phyloP scores from a whole-genome alignment of 2,329 filamentous ascomycete species.

The Arthrobotrys musiformis region DNA sequence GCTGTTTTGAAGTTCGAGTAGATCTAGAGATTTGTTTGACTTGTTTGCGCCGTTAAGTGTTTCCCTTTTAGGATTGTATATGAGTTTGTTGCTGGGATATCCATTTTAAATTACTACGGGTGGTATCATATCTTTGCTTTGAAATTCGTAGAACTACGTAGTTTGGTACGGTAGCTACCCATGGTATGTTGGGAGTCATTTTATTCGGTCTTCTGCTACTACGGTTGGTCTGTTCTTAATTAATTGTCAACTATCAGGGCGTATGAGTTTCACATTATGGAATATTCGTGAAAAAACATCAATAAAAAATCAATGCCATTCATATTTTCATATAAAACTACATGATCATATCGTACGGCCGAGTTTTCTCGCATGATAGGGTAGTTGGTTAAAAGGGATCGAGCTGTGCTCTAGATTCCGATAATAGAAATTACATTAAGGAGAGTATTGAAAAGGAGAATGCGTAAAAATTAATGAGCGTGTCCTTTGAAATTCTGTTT shows the following conservation, averaged over 20 bases:
- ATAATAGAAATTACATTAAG: background rate
- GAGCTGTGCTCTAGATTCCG: background rate
- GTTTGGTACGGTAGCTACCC: background rate
- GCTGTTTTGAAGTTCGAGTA: too few relatives aligned
- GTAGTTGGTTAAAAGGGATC: background rate
- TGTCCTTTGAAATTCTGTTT: background rate
- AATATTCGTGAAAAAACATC: background rate
- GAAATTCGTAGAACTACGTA: background rate
- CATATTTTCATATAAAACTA: constrained; percentile 1
- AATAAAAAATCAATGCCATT: background rate
- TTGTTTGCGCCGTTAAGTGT: too few relatives aligned
- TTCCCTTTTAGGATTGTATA: too few relatives aligned
- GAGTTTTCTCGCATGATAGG: constrained; percentile 1
- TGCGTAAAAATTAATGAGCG: background rate
- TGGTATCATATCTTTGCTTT: background rate
- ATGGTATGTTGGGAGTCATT: background rate
- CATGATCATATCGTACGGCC: background rate
- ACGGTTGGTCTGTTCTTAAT: background rate
- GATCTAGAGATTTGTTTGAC: too few relatives aligned
- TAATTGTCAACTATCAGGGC: background rate
- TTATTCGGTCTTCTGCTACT: background rate
- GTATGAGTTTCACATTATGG: background rate
- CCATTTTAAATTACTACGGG: background rate
- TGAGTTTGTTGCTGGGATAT: too few relatives aligned
- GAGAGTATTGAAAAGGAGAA: background rate